Conservation (phyloP, 176 grass and related monocot species). For the Stipa capillata region DNA sequence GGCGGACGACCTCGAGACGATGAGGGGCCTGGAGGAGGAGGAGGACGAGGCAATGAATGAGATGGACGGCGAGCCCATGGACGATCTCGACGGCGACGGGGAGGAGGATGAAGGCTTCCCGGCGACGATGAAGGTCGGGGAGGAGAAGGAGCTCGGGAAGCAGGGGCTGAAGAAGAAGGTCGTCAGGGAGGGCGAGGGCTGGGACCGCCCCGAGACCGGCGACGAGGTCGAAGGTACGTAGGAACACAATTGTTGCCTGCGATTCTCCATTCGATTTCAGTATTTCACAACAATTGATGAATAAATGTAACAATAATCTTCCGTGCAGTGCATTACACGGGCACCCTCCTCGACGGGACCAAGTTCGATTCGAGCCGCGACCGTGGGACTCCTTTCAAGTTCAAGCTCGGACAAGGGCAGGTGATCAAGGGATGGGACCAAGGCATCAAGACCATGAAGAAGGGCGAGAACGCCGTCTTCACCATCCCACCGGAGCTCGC, state of each 20-base stretch:
- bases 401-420: conserved; percentile 83
- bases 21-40: neutral
- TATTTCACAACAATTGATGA: neutral
- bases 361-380: conserved; percentile 96
- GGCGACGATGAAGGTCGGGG: conserved; percentile 38
- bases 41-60: conserved; percentile 27
- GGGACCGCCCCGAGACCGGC: conserved; percentile 66
- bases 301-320: no score
- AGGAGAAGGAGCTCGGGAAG: conserved; percentile 89
- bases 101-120: neutral
- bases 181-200: conserved; percentile 64
- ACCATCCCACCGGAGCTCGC: conserved; percentile 77
- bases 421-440: conserved; percentile 96
- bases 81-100: conserved; percentile 7
- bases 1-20: conserved; percentile 11
- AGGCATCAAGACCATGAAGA: conserved; percentile 96
- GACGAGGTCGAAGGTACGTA: conserved; percentile 71
- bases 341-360: conserved; percentile 75
- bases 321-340: conserved; percentile 73
- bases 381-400: conserved; percentile 74
- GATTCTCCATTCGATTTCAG: no score
- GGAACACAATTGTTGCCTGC: neutral
- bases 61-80: neutral
- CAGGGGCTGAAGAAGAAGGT: conserved; percentile 79
- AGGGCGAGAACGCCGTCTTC: conserved; percentile 79